Conservation (phyloP, 495 filamentous ascomycete species). For the Annulohypoxylon nitens region DNA sequence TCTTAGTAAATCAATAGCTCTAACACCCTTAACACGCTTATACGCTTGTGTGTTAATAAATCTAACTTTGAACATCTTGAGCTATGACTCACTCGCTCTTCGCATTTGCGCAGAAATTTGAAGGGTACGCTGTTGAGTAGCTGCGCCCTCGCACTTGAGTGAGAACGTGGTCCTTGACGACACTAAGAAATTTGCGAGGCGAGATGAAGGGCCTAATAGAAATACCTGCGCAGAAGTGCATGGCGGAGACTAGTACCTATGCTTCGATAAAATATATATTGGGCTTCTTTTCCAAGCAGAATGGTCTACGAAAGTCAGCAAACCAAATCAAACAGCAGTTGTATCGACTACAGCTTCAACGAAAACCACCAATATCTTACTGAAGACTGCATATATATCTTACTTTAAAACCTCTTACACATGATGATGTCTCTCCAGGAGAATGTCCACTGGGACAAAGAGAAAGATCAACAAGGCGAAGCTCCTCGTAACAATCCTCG, state of each 20-base stretch:
- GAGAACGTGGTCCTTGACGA: constrained; percentile 18
- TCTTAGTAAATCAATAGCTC: neutral
- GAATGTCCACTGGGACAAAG: neutral
- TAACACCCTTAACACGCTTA: neutral
- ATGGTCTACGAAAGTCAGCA: neutral
- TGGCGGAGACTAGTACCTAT: neutral
- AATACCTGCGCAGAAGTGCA: constrained; percentile 14
- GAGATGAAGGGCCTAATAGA: neutral
- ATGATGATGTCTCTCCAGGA: neutral
- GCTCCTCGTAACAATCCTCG: too few relatives aligned
- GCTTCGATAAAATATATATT: constrained; percentile 21
- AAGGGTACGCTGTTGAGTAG: neutral
- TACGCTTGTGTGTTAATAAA: neutral
- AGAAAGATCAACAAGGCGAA: neutral
- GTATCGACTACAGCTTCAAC: neutral
- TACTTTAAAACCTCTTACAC: neutral
- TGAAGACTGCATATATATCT: neutral
- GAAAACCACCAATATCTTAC: neutral
- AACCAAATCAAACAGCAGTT: constrained; percentile 1
- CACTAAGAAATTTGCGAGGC: constrained; percentile 14
- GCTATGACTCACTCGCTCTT: neutral
- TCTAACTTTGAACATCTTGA: neutral
- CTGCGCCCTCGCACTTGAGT: constrained; percentile 22
- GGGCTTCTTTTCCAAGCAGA: neutral
- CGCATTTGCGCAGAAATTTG: constrained; percentile 36